Evolutionary conservation across 352 stramenopile species (phyloP), one percentile per base, ranked within the genome.

Genomic region (Phytopythium oedochilum): DNA sequence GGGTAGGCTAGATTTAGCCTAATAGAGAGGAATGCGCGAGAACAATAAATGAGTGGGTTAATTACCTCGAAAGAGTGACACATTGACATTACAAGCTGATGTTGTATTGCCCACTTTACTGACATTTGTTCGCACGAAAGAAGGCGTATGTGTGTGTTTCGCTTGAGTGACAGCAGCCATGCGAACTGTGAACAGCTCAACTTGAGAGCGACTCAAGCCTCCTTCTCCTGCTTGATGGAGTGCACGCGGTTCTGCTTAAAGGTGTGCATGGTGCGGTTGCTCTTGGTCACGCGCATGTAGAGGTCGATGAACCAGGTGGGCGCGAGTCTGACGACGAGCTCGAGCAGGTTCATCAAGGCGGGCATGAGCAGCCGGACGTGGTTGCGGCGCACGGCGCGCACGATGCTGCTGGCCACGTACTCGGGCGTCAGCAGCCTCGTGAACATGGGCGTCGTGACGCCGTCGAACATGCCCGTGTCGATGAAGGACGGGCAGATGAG

Each of bases 401-500:
- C 69, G 55, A 83, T 71, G 34, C 69, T 42, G 15, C 69, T 58
- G 0, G 71, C 73, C n/a, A 83, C 71, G 40, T 70, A 66, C 45
- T 80, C 74, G 8, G 74, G 73, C 18, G 64, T 63, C 35, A 85
- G 50, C 69, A 70, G 77, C 26, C 47, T 46, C 42, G 71, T 76
- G 38, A 78, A 71, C 5, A 52, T 53, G 22, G 69, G 69, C 9
- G 71, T 60, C 9, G 34, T 59, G 12, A 83, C 76, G 9, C 77
- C 77, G n/a, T 80, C 58, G 31, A 88, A 88, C 77, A 88, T 88
- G 10, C 77, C 77, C 1, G 71, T 88, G 34, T 61, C 68, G 63
- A 88, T 78, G 50, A 77, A 82, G 11, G 70, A 71, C n/a, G 77
- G 77, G 44, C 74, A 88, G 39, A 83, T 64, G 28, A 86, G 55